Conservation (phyloP, 2,329 filamentous ascomycete species). For the Xylariaceae sp. region DNA sequence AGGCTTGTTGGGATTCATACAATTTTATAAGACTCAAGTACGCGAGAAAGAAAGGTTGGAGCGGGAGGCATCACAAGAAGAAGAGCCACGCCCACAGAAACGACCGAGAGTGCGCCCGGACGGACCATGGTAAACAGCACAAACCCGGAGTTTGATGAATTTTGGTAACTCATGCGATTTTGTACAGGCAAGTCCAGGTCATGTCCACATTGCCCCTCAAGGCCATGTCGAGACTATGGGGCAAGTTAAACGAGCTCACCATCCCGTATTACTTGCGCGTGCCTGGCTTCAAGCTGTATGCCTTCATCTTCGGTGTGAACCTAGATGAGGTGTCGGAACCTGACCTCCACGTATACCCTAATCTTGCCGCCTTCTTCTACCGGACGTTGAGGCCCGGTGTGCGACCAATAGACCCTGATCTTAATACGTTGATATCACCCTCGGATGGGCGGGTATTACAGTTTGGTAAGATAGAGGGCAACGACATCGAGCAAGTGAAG, state of each 20-base stretch:
- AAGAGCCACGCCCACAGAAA: conserved; percentile 45
- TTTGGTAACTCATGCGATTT: conserved; percentile 13
- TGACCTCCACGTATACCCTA: conserved; percentile 85
- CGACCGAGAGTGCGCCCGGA: conserved; percentile 67
- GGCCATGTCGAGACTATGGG: conserved; percentile 84
- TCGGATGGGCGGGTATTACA: conserved; percentile 89
- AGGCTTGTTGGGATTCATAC: conserved; percentile 74
- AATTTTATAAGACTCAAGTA: conserved; percentile 71
- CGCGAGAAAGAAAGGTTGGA: conserved; percentile 52
- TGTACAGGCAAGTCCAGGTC: conserved; percentile 73
- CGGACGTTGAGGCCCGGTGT: conserved; percentile 85
- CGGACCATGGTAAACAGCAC: conserved; percentile 65
- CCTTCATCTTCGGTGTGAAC: conserved; percentile 86
- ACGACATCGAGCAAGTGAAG: conserved; percentile 97
- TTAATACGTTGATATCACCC: conserved; percentile 77
- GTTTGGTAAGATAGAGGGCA: conserved; percentile 85
- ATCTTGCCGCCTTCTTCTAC: conserved; percentile 96
- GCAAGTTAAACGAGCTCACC: conserved; percentile 81
- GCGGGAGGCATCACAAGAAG: conserved; percentile 41
- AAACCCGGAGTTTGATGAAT: conserved; percentile 1
- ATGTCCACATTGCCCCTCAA: conserved; percentile 93
- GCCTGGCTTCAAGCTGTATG: conserved; percentile 88
- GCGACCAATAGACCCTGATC: conserved; percentile 77
- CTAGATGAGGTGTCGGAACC: conserved; percentile 82
- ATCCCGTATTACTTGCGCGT: conserved; percentile 85